Conservation (phyloP, 192 early-diverging fungal species). For the Spizellomyces punctatus region DNA sequence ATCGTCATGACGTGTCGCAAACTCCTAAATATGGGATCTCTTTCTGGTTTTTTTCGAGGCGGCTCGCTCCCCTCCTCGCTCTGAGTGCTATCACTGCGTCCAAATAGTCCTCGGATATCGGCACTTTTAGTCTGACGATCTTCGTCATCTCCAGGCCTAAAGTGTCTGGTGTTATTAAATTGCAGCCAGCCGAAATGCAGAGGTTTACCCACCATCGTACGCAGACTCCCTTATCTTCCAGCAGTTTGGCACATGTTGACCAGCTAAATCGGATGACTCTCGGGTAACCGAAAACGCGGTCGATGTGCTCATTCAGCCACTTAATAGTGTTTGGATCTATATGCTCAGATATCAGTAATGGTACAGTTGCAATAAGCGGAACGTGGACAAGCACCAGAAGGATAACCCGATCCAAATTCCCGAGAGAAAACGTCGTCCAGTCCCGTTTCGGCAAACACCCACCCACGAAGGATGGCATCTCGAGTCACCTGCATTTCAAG, state of each 20-base stretch:
- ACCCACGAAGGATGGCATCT: conserved; percentile 67
- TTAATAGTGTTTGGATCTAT: conserved; percentile 85
- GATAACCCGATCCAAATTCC: conserved; percentile 90
- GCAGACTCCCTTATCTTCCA: conserved; percentile 61
- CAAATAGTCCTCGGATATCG: too few species aligned
- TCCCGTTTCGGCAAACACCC: conserved; percentile 66
- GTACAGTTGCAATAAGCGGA: neutral
- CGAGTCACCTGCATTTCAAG: conserved; percentile 58
- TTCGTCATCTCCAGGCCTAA: too few species aligned
- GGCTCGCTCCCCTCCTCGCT: too few species aligned
- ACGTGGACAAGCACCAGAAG: conserved; percentile 53
- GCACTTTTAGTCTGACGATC: too few species aligned
- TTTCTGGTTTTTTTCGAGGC: too few species aligned
- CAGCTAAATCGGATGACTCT: conserved; percentile 92
- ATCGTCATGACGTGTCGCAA: too few species aligned
- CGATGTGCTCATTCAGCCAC: conserved; percentile 81
- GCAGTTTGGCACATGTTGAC: conserved; percentile 77
- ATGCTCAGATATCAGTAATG: neutral
- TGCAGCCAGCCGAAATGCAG: too few species aligned
- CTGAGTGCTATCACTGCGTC: too few species aligned
- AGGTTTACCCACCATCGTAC: conserved; percentile 49
- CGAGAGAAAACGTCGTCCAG: conserved; percentile 49
- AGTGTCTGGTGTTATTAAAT: too few species aligned
- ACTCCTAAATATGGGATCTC: too few species aligned
- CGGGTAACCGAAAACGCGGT: conserved; percentile 92